Evolutionary conservation across 192 early-diverging fungal genomes (phyloP).

Genomic region (Irineochytrium annulatum): DNA sequence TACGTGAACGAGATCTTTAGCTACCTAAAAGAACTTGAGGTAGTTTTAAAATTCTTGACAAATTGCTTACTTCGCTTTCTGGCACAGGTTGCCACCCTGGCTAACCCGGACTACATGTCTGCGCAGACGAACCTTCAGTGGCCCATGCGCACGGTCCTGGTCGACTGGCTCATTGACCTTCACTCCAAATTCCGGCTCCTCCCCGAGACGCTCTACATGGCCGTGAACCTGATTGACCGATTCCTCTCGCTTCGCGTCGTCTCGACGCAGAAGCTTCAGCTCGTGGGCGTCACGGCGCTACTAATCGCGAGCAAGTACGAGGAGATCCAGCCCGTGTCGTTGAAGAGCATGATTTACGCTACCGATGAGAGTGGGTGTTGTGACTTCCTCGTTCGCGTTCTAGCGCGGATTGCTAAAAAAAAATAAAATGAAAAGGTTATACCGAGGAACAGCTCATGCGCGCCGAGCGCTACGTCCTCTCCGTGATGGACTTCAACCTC

Average conservation of each 20-base stretch:
- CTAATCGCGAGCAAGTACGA: conserved; percentile 83
- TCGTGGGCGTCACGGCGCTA: conserved; percentile 76
- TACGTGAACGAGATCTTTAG: conserved; percentile 60
- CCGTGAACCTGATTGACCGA: conserved; percentile 47
- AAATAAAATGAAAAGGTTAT: conserved; percentile 63
- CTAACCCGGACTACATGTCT: conserved; percentile 15
- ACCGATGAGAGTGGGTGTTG: conserved; percentile 37
- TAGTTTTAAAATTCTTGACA: conserved; percentile 1
- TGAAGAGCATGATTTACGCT: conserved; percentile 71
- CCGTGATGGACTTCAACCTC: conserved; percentile 67
- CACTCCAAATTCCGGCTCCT: conserved; percentile 45
- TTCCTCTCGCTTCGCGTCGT: conserved; percentile 40
- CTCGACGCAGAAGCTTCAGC: conserved; percentile 57
- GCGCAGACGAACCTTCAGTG: conserved; percentile 72
- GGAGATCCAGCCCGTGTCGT: conserved; percentile 67
- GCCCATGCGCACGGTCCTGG: conserved; percentile 78
- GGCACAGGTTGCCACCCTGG: conserved; percentile 8
- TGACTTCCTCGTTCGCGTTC: too few species aligned
- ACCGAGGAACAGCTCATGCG: conserved; percentile 66
- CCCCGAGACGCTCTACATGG: conserved; percentile 39
- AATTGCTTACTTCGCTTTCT: background rate
- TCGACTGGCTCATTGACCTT: conserved; percentile 84
- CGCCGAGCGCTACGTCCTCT: conserved; percentile 78
- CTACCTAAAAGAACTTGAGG: conserved; percentile 60
- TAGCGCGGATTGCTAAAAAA: conserved; percentile 69